phyloP scores from a whole-genome alignment of 257 asterid species.

The Nicotiana attenuata region DNA sequence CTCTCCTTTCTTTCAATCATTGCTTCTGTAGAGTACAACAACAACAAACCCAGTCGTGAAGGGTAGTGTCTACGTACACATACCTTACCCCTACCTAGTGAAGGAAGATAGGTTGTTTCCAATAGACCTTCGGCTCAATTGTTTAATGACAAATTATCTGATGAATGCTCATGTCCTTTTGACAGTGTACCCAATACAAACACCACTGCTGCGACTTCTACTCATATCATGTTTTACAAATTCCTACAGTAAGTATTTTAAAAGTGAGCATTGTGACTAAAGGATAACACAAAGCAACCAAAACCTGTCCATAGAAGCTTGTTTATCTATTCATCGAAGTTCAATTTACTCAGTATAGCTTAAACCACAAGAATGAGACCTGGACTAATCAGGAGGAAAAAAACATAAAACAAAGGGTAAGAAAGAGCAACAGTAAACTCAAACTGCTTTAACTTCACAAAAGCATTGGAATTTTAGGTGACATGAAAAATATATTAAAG shows the following conservation, averaged over 20 bases:
- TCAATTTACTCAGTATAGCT: not conserved
- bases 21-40: not conserved
- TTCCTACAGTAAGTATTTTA: constrained; percentile 26
- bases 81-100: too few species aligned
- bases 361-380: not conserved
- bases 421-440: not conserved
- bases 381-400: not conserved
- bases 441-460: not conserved
- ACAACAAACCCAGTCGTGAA: too few species aligned
- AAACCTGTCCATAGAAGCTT: not conserved
- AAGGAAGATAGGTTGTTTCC: too few species aligned
- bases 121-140: too few species aligned
- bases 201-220: constrained; percentile 36
- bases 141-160: not conserved
- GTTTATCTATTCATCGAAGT: not conserved
- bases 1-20: not conserved
- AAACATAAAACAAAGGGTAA: not conserved
- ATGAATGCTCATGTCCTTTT: constrained; percentile 35
- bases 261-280: not conserved
- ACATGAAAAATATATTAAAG: too few species aligned
- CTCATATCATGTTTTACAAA: constrained; percentile 35
- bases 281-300: constrained; percentile 6
- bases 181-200: constrained; percentile 44
- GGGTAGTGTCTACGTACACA: too few species aligned
- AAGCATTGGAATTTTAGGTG: not conserved